These are phyloP conservation scores for Nitzschia sp. DNA, from an alignment of 108 stramenopile genomes.

Conservation along the genomic window DNA sequence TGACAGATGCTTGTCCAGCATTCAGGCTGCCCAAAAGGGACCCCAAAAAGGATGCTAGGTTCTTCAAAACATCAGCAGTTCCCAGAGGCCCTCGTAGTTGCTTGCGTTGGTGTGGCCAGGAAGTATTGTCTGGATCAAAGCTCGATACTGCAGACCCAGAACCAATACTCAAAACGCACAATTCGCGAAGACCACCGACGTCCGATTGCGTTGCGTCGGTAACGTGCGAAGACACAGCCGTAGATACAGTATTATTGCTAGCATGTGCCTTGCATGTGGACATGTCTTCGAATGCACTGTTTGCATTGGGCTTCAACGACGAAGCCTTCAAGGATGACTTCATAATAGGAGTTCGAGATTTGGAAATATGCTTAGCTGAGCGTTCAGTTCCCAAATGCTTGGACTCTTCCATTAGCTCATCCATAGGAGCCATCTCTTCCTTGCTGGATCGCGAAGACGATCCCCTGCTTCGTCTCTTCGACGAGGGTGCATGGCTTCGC, in stretches of 20 bases:
- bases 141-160: slow-evolving; percentile 13
- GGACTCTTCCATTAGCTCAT: not conserved
- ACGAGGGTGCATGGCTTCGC: not conserved
- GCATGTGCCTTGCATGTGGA: not conserved
- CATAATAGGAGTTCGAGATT: not conserved
- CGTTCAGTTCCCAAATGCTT: not conserved
- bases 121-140: not conserved
- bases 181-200: not conserved
- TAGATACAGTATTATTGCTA: not conserved
- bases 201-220: not conserved
- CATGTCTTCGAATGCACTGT: slow-evolving; percentile 15
- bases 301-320: not conserved
- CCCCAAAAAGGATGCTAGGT: not conserved
- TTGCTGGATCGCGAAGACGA: not conserved
- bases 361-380: not conserved
- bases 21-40: not conserved
- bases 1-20: not conserved
- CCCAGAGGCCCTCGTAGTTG: no score
- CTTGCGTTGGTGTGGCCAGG: slow-evolving; percentile 15
- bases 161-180: slow-evolving; percentile 9
- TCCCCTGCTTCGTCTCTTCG: not conserved
- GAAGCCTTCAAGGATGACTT: slow-evolving; percentile 1
- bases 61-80: not conserved
- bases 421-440: not conserved
- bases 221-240: not conserved